Conservation (phyloP, 768 basidiomycete species). For the Suillus luteus region DNA sequence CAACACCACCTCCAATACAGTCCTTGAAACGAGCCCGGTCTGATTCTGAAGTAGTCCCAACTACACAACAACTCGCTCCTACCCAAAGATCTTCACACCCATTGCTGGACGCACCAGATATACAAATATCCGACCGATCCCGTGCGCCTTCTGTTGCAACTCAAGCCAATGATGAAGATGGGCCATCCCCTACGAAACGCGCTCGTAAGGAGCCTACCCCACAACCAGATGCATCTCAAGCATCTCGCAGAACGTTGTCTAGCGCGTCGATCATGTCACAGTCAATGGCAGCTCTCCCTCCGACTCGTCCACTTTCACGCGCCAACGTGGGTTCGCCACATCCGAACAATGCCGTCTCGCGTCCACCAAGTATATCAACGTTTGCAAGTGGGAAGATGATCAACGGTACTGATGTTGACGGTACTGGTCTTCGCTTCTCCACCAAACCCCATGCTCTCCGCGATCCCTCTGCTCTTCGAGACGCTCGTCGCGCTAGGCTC, state of each 20-base stretch:
- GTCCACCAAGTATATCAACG: slow-evolving; percentile 44
- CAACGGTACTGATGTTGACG: slow-evolving; percentile 45
- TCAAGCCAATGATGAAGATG: slow-evolving; percentile 56
- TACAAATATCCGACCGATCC: slow-evolving; percentile 47
- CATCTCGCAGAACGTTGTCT: slow-evolving; percentile 16
- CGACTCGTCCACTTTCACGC: slow-evolving; percentile 36
- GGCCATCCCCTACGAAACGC: slow-evolving; percentile 73
- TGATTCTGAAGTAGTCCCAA: slow-evolving; percentile 56
- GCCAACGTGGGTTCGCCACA: slow-evolving; percentile 36
- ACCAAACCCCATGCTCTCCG: slow-evolving; percentile 61
- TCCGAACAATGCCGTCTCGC: slow-evolving; percentile 48
- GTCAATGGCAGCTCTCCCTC: slow-evolving; percentile 12
- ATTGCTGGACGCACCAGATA: slow-evolving; percentile 42
- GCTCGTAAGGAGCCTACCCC: slow-evolving; percentile 55
- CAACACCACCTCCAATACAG: slow-evolving; percentile 51
- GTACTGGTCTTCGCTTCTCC: slow-evolving; percentile 60
- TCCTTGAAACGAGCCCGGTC: slow-evolving; percentile 64
- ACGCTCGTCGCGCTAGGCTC: slow-evolving; percentile 60
- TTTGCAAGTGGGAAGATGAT: slow-evolving; percentile 46
- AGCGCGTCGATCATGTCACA: slow-evolving; percentile 20
- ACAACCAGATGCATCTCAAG: slow-evolving; percentile 34
- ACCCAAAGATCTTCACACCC: slow-evolving; percentile 26
- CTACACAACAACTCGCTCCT: slow-evolving; percentile 17
- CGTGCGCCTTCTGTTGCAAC: slow-evolving; percentile 54
- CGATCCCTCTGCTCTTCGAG: slow-evolving; percentile 53